Percentiles rank a stretch among this genome's conserved stretches.
Evolutionary conservation across 352 stramenopile genomes (phyloP).

Genomic region (Plasmopara halstedii): DNA sequence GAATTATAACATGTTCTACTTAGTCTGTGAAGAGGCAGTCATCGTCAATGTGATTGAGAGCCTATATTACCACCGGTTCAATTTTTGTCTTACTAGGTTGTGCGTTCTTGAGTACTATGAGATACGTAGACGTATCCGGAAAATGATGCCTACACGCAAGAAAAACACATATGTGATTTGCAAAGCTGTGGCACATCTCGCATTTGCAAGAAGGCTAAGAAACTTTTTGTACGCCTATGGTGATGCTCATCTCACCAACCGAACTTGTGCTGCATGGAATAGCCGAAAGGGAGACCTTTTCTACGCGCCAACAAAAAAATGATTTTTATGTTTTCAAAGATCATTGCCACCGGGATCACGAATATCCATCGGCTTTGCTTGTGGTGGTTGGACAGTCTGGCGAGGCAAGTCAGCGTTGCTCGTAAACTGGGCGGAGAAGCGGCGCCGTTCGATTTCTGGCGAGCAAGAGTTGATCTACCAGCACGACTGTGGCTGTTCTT

Average conservation of each 20-base stretch:
- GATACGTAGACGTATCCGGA: constrained; percentile 10
- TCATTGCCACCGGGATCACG: constrained; percentile 45
- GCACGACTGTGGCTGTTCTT: constrained; percentile 75
- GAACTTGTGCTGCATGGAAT: not conserved
- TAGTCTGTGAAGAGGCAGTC: constrained; percentile 2
- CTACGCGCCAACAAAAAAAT: constrained; percentile 50
- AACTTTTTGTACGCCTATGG: not conserved
- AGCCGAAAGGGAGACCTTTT: constrained; percentile 66
- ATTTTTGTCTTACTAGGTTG: too few relatives aligned
- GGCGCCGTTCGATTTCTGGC: constrained; percentile 23
- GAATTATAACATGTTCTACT: constrained; percentile 10
- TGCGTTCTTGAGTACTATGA: constrained; percentile 4
- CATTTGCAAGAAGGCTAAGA: constrained; percentile 55
- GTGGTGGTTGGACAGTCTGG: constrained; percentile 56
- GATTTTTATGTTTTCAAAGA: constrained; percentile 63
- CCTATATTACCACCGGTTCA: constrained; percentile 18
- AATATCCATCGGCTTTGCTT: constrained; percentile 35
- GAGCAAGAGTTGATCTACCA: constrained; percentile 68
- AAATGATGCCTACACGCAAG: constrained; percentile 12
- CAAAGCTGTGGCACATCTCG: constrained; percentile 61
- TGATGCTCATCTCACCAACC: not conserved
- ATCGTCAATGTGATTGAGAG: constrained; percentile 26
- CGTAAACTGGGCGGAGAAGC: constrained; percentile 56
- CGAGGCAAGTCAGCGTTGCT: constrained; percentile 73
- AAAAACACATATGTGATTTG: constrained; percentile 68